A percentile compares a stretch with the other conserved stretches of the same genome.
phyloP scores from a whole-genome alignment of 768 basidiomycete genomes.

The Psilocybe sp. region DNA sequence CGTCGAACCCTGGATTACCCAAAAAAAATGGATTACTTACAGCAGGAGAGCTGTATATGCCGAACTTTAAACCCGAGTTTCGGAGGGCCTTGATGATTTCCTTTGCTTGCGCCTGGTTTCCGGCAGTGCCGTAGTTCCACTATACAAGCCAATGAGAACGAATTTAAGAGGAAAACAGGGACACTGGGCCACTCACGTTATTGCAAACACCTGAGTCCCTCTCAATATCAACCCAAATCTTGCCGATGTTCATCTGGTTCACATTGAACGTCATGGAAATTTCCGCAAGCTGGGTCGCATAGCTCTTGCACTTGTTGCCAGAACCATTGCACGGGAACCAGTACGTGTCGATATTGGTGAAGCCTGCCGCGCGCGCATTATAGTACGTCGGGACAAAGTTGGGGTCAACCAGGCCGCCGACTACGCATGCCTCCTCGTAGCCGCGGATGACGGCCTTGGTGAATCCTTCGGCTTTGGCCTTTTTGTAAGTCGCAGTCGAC shows the following conservation, averaged over 20 bases:
- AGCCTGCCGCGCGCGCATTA: slow-evolving; percentile 14
- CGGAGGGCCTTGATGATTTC: slow-evolving; percentile 13
- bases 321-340: slow-evolving; percentile 21
- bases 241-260: slow-evolving; percentile 15
- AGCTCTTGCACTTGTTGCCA: slow-evolving; percentile 14
- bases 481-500: slow-evolving; percentile 11
- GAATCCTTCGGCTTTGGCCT: slow-evolving; percentile 15
- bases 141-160: not conserved
- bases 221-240: slow-evolving; percentile 18
- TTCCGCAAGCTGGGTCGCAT: slow-evolving; percentile 13
- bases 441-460: slow-evolving; percentile 19
- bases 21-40: not conserved
- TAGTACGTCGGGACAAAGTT: slow-evolving; percentile 18
- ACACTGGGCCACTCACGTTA: slow-evolving; percentile 3
- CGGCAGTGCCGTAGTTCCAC: slow-evolving; percentile 17
- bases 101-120: slow-evolving; percentile 15
- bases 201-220: slow-evolving; percentile 18
- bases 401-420: slow-evolving; percentile 17
- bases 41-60: slow-evolving; percentile 17
- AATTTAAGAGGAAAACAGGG: too few species aligned
- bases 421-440: slow-evolving; percentile 15
- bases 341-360: slow-evolving; percentile 18
- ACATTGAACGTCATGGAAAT: slow-evolving; percentile 12
- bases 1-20: too few species aligned
- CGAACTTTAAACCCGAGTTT: slow-evolving; percentile 15